Evolutionary conservation across 208 protist genomes (phyloP), one percentile per base, ranked within the genome.

Genomic region (Paratrypanosoma confusum): DNA sequence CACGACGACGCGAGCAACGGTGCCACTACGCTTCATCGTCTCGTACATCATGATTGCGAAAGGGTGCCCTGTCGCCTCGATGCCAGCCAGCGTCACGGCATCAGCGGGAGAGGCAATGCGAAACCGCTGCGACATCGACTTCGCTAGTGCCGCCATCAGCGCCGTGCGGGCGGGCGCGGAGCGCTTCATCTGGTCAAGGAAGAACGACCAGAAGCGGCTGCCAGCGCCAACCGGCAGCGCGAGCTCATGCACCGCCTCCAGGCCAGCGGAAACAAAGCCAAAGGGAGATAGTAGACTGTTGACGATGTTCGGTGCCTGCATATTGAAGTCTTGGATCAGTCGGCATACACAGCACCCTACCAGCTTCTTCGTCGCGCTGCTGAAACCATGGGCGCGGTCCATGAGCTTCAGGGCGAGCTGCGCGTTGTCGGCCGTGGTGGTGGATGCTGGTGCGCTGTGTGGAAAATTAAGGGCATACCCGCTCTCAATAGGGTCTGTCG

Each of bases 281-380:
- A 77, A 83, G 0, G 75, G 59, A 4, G 77, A 77, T 4, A 93
- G 66, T 24, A 93, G 46, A 36, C 66, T 41, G 48, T 41, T 65
- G 42, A 81, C 61, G 42, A 93, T 85, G 48, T 93, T 93, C 7
- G 79, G 77, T 5, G 78, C 51, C 55, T 93, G 84, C 62, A 90
- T 61, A 58, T 90, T 90, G 50, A 85, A 93, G 54, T 93, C 84
- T 48, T 93, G 84, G 32, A 93, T 85, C 16, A 93, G 67, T 49
- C 76, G 80, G 50, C 84, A 93, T 25, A 88, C 80, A 42, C 80
- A 90, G 50, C 77, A 87, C 21, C 84, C 84, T 1, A 89, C 80
- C 2, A 93, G 57, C 62, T 90, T 93, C 21, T 65, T 59, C 66
- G 75, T 93, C 49, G 84, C 71, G 5, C 64, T 45, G 38, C 84